Conservation (phyloP, 805 yeast species). For the Cyberlindnera suaveolens region DNA sequence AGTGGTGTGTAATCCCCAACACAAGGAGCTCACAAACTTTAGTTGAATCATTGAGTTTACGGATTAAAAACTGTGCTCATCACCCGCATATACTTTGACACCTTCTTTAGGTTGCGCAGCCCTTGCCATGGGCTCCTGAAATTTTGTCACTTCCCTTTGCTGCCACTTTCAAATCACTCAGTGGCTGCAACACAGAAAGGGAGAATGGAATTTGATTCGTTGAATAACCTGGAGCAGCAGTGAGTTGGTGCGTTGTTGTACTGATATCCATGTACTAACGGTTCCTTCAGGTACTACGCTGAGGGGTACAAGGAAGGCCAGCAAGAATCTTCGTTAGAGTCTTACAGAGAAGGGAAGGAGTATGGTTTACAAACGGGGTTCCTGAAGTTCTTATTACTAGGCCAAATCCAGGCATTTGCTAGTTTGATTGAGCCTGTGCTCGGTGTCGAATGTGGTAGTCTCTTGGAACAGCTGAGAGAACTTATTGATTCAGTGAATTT, state of each 20-base stretch:
- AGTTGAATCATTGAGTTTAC: too few species aligned
- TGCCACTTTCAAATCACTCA: not conserved
- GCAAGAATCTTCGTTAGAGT: conserved; percentile 50
- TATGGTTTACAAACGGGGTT: conserved; percentile 78
- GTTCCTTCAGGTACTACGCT: conserved; percentile 39
- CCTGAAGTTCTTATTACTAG: conserved; percentile 63
- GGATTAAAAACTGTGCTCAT: too few species aligned
- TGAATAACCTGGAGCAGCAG: conserved; percentile 54
- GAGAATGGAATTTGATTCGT: conserved; percentile 40
- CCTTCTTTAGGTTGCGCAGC: too few species aligned
- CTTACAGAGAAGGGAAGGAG: conserved; percentile 72
- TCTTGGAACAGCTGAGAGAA: conserved; percentile 24
- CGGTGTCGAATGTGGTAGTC: not conserved
- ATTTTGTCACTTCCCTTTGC: not conserved
- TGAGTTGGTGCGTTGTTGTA: conserved; percentile 14
- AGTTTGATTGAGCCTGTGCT: conserved; percentile 8
- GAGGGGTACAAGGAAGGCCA: conserved; percentile 73
- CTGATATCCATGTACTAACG: conserved; percentile 1
- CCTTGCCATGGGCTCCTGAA: too few species aligned
- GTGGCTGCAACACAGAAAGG: not conserved
- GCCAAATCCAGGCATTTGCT: conserved; percentile 54
- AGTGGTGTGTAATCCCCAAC: too few species aligned
- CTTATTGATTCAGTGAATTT: conserved; percentile 28
- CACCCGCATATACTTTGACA: too few species aligned
- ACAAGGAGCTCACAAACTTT: too few species aligned